Evolutionary conservation across 2,329 filamentous ascomycete species (phyloP).

Genomic region (Dactylellina parvicollis): DNA sequence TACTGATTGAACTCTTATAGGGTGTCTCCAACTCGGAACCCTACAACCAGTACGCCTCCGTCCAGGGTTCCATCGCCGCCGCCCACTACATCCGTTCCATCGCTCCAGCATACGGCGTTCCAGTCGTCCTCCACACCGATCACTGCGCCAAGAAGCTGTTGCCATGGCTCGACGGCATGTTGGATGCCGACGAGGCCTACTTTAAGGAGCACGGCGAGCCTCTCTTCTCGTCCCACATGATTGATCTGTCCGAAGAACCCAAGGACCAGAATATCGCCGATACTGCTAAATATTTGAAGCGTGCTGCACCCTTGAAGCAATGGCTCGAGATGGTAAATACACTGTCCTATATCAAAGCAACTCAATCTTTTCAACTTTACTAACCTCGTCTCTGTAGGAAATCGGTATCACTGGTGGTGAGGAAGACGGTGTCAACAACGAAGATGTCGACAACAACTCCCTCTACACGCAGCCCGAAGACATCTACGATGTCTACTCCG

Average conservation of each 20-base stretch:
- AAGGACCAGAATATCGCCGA: constrained; percentile 91
- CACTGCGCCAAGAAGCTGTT: constrained; percentile 99
- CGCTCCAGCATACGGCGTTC: constrained; percentile 86
- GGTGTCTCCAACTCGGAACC: constrained; percentile 75
- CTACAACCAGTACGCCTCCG: constrained; percentile 81
- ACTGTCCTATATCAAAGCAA: background rate
- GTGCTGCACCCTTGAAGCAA: constrained; percentile 95
- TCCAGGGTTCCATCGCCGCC: constrained; percentile 85
- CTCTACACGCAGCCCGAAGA: constrained; percentile 99
- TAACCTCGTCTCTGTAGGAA: constrained; percentile 64
- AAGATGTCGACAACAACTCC: constrained; percentile 93
- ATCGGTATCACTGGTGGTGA: constrained; percentile 96
- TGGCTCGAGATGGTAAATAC: constrained; percentile 92
- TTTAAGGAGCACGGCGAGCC: constrained; percentile 94
- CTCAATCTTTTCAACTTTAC: background rate
- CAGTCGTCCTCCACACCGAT: constrained; percentile 94
- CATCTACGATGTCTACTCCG: constrained; percentile 89
- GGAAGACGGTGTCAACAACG: constrained; percentile 98
- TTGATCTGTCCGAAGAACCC: constrained; percentile 91
- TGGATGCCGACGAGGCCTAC: constrained; percentile 91
- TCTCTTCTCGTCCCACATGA: constrained; percentile 98
- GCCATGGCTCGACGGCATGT: constrained; percentile 95
- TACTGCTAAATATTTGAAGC: constrained; percentile 91
- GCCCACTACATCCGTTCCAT: constrained; percentile 93
- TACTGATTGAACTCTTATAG: constrained; percentile 60